Evolutionary conservation across 1,284 basidiomycete species (phyloP), one percentile per base, ranked within the genome.

Genomic region (Agaricales sp.): DNA sequence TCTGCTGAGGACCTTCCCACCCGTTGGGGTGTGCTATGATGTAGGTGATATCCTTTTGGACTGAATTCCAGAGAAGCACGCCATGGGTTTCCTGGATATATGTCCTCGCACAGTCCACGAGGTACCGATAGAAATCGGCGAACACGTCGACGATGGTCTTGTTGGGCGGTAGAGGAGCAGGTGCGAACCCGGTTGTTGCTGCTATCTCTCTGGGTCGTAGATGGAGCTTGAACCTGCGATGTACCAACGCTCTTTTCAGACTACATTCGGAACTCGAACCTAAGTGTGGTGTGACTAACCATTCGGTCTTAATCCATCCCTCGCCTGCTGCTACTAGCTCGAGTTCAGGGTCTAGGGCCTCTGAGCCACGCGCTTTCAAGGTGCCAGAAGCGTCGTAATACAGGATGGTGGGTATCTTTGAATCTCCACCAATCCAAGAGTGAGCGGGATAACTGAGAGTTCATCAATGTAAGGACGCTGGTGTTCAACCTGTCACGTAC

Each of bases 21-120:
- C 69, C 71, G 43, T 73, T 73, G 4, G 70, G 70, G 49, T 73
- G 70, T 1, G 62, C 64, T 19, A 73, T 59, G 8, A 71, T 58
- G 46, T 61, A 63, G 22, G 69, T 64, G 24, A 65, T 58, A 2
- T 52, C 55, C 25, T 56, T 54, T 50, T 63, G 55, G 2, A 70
- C 43, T 1, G 66, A 68, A 21, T 51, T 52, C 68, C 67, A 70
- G 11, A 72, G 48, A 54, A 55, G 19, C 50, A 45, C 2, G 70
- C 67, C 16, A 45, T 71, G 66, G 1, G 63, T 61, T 30, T 72
- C 65, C 25, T 59, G 53, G 39, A 74, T 68, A 51, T 63, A 72
- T 4, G 52, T 58, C 20, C 59, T 55, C 3, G 64, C 59, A 49
- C 69, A 70, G 1, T 51, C n/a, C 41, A 56, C 65, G 6, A 73